phyloP scores from a whole-genome alignment of 2,329 filamentous ascomycete species.

The Fragosphaeria purpurea region DNA sequence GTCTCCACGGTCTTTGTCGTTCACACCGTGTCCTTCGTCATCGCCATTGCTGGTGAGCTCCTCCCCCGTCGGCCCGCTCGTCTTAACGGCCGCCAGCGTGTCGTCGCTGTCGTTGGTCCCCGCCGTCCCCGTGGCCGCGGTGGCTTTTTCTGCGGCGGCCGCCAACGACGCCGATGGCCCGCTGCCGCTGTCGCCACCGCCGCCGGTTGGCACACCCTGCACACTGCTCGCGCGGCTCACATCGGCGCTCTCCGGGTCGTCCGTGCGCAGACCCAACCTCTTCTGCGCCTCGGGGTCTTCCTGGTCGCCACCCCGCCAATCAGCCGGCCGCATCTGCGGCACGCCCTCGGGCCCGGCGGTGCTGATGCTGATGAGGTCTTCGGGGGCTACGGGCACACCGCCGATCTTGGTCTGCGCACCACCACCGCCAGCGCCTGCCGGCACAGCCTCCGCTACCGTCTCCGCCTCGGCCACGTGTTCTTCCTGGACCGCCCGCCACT shows the following conservation, averaged over 20 bases:
- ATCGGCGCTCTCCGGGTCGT: slow-evolving; percentile 53
- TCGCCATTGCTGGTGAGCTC: slow-evolving; percentile 4
- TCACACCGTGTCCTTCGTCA: too few relatives aligned
- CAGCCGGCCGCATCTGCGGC: slow-evolving; percentile 56
- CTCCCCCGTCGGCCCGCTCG: slow-evolving; percentile 19
- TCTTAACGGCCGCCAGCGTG: slow-evolving; percentile 19
- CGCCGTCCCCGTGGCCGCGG: not conserved
- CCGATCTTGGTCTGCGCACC: slow-evolving; percentile 44
- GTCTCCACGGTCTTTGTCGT: too few relatives aligned
- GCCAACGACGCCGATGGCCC: too few relatives aligned
- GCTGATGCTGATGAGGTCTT: too few relatives aligned
- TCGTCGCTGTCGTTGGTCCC: slow-evolving; percentile 9
- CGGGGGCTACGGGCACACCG: too few relatives aligned
- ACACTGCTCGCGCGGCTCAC: slow-evolving; percentile 67
- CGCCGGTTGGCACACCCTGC: slow-evolving; percentile 24
- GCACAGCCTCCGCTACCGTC: slow-evolving; percentile 7
- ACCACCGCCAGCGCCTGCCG: slow-evolving; percentile 37
- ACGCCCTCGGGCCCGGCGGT: slow-evolving; percentile 28
- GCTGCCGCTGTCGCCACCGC: not conserved
- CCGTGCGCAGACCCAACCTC: slow-evolving; percentile 57
- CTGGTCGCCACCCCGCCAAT: slow-evolving; percentile 58
- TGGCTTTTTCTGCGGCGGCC: too few relatives aligned
- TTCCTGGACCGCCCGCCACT: slow-evolving; percentile 54
- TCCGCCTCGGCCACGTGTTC: slow-evolving; percentile 12
- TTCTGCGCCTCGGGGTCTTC: slow-evolving; percentile 43